Percentiles rank a stretch among this genome's conserved stretches.
Evolutionary conservation across 176 grass and related monocot species (phyloP).

Genomic region (Avena insularis): DNA sequence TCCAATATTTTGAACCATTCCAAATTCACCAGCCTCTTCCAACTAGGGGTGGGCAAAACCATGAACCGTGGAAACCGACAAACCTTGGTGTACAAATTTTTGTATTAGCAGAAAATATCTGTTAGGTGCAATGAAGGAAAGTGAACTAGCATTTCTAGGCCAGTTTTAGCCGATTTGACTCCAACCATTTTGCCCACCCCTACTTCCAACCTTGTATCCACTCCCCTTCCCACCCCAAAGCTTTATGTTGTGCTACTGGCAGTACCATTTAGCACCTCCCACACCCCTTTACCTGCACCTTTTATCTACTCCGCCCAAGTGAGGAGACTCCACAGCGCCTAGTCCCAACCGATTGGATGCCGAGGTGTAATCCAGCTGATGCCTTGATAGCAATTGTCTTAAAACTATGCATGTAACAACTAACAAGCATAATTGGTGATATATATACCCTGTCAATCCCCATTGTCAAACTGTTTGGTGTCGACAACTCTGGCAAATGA

Average conservation of each 20-base stretch:
- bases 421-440: constrained; percentile 8
- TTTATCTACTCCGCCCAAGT: too few species aligned
- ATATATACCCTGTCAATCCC: constrained; percentile 6
- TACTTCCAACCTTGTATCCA: neutral
- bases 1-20: neutral
- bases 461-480: constrained; percentile 21
- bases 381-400: constrained; percentile 20
- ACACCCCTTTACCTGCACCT: too few species aligned
- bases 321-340: neutral
- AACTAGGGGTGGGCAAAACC: too few species aligned
- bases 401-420: constrained; percentile 19
- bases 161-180: too few species aligned
- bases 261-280: neutral
- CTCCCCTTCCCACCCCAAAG: neutral
- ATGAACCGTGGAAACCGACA: too few species aligned
- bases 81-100: too few species aligned
- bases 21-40: neutral
- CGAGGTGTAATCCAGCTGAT: neutral
- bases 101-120: too few species aligned
- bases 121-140: too few species aligned
- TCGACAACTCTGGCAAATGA: constrained; percentile 13
- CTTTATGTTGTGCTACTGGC: neutral
- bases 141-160: too few species aligned
- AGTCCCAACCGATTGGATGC: neutral
- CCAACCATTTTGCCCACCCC: too few species aligned